Evolutionary conservation across 768 basidiomycete genomes (phyloP).

Genomic region (Lactifluus volemus): DNA sequence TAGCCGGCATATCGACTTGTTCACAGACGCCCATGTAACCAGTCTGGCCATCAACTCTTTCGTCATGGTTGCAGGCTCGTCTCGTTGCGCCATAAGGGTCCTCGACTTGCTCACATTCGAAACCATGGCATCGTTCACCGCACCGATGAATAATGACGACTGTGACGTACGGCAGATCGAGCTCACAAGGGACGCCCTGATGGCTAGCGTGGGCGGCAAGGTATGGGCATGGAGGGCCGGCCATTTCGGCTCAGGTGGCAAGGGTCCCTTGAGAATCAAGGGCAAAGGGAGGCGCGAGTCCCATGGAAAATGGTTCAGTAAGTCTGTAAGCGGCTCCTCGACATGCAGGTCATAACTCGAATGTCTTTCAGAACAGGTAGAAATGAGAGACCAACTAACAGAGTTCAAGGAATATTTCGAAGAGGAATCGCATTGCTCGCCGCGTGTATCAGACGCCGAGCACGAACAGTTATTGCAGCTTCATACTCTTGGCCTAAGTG

Average conservation of each 20-base stretch:
- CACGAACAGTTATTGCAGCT: constrained; percentile 50
- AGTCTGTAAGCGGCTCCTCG: constrained; percentile 14
- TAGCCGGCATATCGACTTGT: constrained; percentile 48
- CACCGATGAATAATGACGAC: constrained; percentile 32
- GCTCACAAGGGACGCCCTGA: constrained; percentile 44
- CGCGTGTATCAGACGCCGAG: constrained; percentile 38
- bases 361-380: constrained; percentile 44
- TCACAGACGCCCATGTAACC: constrained; percentile 55
- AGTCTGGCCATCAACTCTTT: constrained; percentile 52
- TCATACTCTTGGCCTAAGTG: constrained; percentile 59
- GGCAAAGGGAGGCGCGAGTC: constrained; percentile 18
- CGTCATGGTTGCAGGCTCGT: constrained; percentile 60
- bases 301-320: constrained; percentile 32
- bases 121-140: constrained; percentile 45
- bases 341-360: not conserved
- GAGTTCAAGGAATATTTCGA: constrained; percentile 49
- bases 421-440: constrained; percentile 36
- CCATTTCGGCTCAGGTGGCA: constrained; percentile 30
- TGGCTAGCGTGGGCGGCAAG: constrained; percentile 51
- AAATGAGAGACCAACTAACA: constrained; percentile 51
- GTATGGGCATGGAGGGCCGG: constrained; percentile 66
- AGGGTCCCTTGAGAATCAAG: constrained; percentile 23
- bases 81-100: constrained; percentile 46
- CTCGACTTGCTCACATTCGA: constrained; percentile 62
- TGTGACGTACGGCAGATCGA: constrained; percentile 47